Evolutionary conservation across 192 early-diverging fungal genomes (phyloP), one percentile per base, ranked within the genome.

Genomic region (Linnemannia schmuckeri): DNA sequence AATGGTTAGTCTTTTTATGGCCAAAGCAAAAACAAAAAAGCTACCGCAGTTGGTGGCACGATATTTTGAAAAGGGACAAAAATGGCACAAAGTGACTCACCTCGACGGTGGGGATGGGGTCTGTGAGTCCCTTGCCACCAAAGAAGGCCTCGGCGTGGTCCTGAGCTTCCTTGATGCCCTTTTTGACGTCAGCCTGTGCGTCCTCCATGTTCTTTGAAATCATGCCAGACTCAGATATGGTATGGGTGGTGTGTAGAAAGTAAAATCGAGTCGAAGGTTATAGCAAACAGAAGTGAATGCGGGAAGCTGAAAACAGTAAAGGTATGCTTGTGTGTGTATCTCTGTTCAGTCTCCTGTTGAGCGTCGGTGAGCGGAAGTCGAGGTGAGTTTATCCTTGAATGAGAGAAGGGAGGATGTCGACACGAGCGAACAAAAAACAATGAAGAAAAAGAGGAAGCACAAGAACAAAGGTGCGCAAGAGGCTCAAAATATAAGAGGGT

Each of bases 31-130:
- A 42, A n/a, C 33, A 69, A 12, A 33, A 13, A 4, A 24, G n/a
- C 57, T 83, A 72, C 72, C 82, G 76, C 77, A 84, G 82, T 57
- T 69, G 54, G 69, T 71, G 80, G 80, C 54, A 46, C 38, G 49
- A 69, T 3, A 33, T 30, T 35, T 66, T 77, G 40, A 27, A 41
- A 9, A 44, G 57, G 6, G 35, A 6, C 4, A 5, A 33, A 38
- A 1, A 46, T 41, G 24, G 76, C 24, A 68, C 33, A 42, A 42
- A 20, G 33, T 86, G 78, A 88, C 75, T 79, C 79, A 88, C 88
- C 76, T 91, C 84, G 44, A 89, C 89, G 20, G 89, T 89, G n/a
- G 88, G 88, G 57, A 90, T 89, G 38, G 89, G 89, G 69, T 90
- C 89, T 22, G 88, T 83, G 13, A 90, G 78, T 37, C 89, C 84